Base-by-base conservation (phyloP, 805 yeast species). In the Nakazawaea ernobii region DNA sequence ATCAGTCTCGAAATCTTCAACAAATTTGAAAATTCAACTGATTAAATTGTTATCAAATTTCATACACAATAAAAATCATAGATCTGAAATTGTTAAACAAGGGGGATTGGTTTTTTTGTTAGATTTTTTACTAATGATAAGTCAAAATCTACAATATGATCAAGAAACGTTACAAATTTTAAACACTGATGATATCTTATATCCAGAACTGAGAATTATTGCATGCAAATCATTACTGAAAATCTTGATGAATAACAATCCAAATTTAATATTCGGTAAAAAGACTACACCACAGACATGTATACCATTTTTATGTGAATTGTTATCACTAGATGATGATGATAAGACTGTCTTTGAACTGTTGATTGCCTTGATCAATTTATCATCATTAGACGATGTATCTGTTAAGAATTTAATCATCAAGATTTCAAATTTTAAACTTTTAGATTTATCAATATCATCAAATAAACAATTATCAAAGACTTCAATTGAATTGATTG, bases 301-400 rank as follows among this genome's bases (percentile, higher is more conserved):
- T 24, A 56, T 77, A 8, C 77, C 80, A 0, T 78, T 77, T 50
- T 59, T 79, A 39, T 57, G 68, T 4, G 84, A 79, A 54, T 58
- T 74, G 8, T 49, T 77, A 24, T 73, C 74, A 1, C 73, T 65
- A 43, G 71, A 69, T 48, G 62, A 56, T 39, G 52, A 59, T 27
- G 40, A 44, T 11, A 49, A 48, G 11, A 83, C 77, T 49, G 64
- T 66, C 27, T 73, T 70, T 51, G 77, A 74, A 49, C 53, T 73
- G 0, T 59, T 79, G 32, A 56, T 75, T 17, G 76, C 82, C 0
- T 61, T 80, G 39, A 73, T 80, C 9, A 79, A 80, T 53, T 45
- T 79, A 4, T 60, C 81, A 0, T 71, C 83, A 0, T 50, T 68
- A 2, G 66, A 64, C 3, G 52, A 60, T 8, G 54, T 55, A 28